Base-by-base conservation (phyloP, 805 yeast genomes). In the Metschnikowia henanensis region DNA sequence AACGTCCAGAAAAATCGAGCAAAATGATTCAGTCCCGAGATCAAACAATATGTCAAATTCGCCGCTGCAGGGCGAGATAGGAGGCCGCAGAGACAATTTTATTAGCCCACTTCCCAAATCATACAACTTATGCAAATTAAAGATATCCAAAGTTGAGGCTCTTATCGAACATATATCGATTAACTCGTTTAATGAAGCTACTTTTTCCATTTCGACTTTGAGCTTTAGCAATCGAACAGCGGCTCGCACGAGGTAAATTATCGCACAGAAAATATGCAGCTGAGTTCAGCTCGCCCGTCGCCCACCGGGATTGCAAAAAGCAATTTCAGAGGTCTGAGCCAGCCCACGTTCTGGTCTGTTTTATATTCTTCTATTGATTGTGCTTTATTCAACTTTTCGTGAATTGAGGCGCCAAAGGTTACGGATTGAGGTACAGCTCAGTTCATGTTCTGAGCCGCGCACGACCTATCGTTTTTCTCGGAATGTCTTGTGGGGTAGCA, bases 131-230 rank as follows among this genome's bases (percentile, higher is more conserved):
- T 40, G 49, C 8, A 59, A 31, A 13, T 49, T 49, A 35, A 52
- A 61, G 3, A 52, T 34, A 3, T 43, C 41, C 5, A 58, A 25
- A 5, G 59, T 52, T 1, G 46, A 13, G 5, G 35, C 35, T 36
- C 53, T 58, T 10, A 61, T 43, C 5, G 41, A 13, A 35, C 51
- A 51, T 30, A 60, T 58, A 13, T 51, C 50, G 5, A 42, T 32
- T 3, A 61, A 59, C 6, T 53, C 47, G 22, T 45, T 44, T 16
- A 61, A 31, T 1, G 57, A 39, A 35, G 58, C 59, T 23, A 61
- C 46, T 10, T 48, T 34, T 19, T 58, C 61, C 65, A 58, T 57
- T n/a, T 13, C n/a, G 35, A 17, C 16, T 5, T 5, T 18, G 10
- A 22, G 22, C 8, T 17, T 18, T 18, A 12, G 15, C 18, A 13